phyloP scores from a whole-genome alignment of 2,329 filamentous ascomycete genomes.

The Camptophora hylomeconis region DNA sequence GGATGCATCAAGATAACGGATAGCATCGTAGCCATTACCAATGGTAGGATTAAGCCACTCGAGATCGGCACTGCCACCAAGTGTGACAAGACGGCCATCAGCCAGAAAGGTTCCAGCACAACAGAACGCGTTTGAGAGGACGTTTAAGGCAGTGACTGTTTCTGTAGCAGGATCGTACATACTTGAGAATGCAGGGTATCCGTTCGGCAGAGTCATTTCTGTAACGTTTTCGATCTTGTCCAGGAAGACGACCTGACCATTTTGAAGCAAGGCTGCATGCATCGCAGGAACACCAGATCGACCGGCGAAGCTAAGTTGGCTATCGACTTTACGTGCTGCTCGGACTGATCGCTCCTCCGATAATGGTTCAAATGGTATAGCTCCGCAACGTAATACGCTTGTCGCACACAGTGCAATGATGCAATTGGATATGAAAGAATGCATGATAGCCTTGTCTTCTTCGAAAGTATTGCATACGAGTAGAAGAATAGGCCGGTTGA shows the following conservation, averaged over 20 bases:
- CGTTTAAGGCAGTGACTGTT: constrained; percentile 4
- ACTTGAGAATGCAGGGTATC: constrained; percentile 45
- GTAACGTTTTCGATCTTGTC: constrained; percentile 54
- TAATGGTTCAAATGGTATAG: too few relatives aligned
- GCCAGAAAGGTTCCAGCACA: constrained; percentile 46
- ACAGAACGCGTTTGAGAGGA: constrained; percentile 47
- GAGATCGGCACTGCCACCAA: constrained; percentile 47
- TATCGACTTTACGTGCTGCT: too few relatives aligned
- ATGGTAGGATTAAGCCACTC: constrained; percentile 44
- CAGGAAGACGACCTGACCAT: constrained; percentile 46
- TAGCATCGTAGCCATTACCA: constrained; percentile 43
- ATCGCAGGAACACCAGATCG: constrained; percentile 49
- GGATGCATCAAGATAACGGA: constrained; percentile 41
- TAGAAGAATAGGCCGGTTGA: too few relatives aligned
- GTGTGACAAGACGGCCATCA: constrained; percentile 41
- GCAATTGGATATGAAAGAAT: too few relatives aligned
- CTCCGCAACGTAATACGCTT: too few relatives aligned
- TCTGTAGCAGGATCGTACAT: constrained; percentile 44
- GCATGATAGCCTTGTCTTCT: too few relatives aligned
- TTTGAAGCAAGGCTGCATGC: constrained; percentile 45
- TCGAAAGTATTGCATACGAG: too few relatives aligned
- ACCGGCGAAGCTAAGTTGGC: too few relatives aligned
- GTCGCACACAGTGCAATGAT: too few relatives aligned
- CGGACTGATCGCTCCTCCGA: too few relatives aligned
- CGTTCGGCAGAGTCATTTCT: constrained; percentile 39